A percentile compares a stretch with the other conserved stretches of the same genome.
Conservation (phyloP, 2,329 filamentous ascomycete species). For the Trichoderma gracile region DNA sequence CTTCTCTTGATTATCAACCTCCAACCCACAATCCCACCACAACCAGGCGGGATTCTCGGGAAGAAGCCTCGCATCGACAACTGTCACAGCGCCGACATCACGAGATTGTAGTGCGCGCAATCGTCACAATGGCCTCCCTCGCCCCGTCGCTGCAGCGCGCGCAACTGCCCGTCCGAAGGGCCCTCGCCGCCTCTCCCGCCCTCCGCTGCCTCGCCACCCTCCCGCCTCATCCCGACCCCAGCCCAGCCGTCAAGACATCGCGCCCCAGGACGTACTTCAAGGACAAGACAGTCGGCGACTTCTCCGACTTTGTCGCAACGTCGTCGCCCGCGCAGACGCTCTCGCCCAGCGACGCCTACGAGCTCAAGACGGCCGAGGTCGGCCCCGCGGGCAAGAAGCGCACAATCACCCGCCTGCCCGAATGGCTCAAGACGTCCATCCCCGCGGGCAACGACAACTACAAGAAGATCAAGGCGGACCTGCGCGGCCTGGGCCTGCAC, state of each 20-base stretch:
- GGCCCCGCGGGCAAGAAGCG: slow-evolving; percentile 63
- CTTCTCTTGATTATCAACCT: background rate
- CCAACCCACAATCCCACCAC: background rate
- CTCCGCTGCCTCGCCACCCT: slow-evolving; percentile 51
- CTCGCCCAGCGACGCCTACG: slow-evolving; percentile 56
- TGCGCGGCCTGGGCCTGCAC: slow-evolving; percentile 85
- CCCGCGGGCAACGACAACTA: slow-evolving; percentile 78
- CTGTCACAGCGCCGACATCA: background rate
- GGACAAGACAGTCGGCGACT: slow-evolving; percentile 56
- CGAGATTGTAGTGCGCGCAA: background rate
- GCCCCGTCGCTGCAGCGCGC: slow-evolving; percentile 46
- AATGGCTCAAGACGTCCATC: slow-evolving; percentile 96
- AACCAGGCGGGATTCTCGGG: slow-evolving; percentile 12
- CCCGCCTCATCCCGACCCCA: slow-evolving; percentile 39
- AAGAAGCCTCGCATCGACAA: background rate
- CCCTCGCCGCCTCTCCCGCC: slow-evolving; percentile 39
- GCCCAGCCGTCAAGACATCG: slow-evolving; percentile 28
- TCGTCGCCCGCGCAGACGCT: slow-evolving; percentile 47
- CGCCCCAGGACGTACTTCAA: slow-evolving; percentile 58
- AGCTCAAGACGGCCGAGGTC: slow-evolving; percentile 63
- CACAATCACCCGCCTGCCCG: slow-evolving; percentile 74
- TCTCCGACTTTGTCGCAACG: slow-evolving; percentile 58
- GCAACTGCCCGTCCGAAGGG: slow-evolving; percentile 46
- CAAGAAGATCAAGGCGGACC: slow-evolving; percentile 91
- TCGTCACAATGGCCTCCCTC: slow-evolving; percentile 42